Base-by-base conservation (phyloP, 2,329 filamentous ascomycete genomes). In the Chalaropsis thielavioides region DNA sequence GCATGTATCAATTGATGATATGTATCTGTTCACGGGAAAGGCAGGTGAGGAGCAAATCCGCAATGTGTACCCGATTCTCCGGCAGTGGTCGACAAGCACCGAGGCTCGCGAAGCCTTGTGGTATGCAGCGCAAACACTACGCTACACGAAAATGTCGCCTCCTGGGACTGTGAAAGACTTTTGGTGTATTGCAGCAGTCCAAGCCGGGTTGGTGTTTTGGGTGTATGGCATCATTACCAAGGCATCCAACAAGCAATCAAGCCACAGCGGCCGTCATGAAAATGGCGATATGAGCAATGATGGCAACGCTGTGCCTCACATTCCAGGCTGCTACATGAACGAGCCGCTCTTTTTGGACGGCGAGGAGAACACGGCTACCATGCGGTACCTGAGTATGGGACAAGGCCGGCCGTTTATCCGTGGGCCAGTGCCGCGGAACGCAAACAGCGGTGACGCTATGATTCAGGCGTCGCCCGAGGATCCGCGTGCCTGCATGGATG, bases 141-240 rank as follows among this genome's bases (percentile, higher is more conserved):
- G 83, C 7, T 80, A 81, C 49, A 85, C 84, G 1, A 81, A 79
- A 69, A 67, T 74, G 60, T 80, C 85, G 60, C 79, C 82, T 0
- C 72, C 75, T 1, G 77, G 79, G 0, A 76, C 80, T 11, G 72
- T 89, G 2, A 81, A 83, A 54, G 83, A 86, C 68, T 89, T 89
- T 71, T 82, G 83, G 68, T 85, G 86, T 0, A 81, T 89, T 6
- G 83, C 82, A 0, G 79, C 89, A 0, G 87, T 89, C 70, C 86
- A 89, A 71, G 85, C 84, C 3, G 79, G 81, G 13, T 75, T 90
- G 3, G 82, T 83, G 0, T 75, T 90, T 49, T 90, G 88, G 88
- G 81, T 81, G 0, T 88, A 86, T 69, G 84, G 85, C 0, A 81
- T 89, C 0, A 77, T 85, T 5, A 77, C 75, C 22, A 74, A 56